phyloP scores from a whole-genome alignment of 2,329 filamentous ascomycete species.

The Penicillium freii region DNA sequence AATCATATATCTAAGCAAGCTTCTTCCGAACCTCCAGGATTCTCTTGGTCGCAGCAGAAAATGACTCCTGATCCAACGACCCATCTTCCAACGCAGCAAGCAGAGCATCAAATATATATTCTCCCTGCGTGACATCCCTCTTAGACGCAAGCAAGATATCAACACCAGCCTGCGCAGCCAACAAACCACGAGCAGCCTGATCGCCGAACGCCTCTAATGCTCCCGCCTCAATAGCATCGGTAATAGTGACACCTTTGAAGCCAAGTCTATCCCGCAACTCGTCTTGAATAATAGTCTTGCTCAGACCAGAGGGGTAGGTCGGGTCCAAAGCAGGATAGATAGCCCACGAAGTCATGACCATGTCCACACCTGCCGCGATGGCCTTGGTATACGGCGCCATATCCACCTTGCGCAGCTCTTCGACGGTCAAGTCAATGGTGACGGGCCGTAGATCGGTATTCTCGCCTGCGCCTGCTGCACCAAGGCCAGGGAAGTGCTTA shows the following conservation, averaged over 20 bases:
- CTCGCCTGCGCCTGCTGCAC: slow-evolving; percentile 20
- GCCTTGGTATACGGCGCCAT: slow-evolving; percentile 25
- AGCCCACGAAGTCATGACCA: slow-evolving; percentile 35
- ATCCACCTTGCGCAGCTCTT: slow-evolving; percentile 26
- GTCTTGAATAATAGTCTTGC: slow-evolving; percentile 24
- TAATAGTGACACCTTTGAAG: slow-evolving; percentile 32
- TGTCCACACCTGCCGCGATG: slow-evolving; percentile 28
- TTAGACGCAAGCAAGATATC: slow-evolving; percentile 32
- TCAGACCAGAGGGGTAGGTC: slow-evolving; percentile 27
- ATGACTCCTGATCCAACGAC: slow-evolving; percentile 9
- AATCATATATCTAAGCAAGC: slow-evolving; percentile 1
- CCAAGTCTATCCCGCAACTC: slow-evolving; percentile 27
- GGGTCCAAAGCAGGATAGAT: slow-evolving; percentile 30
- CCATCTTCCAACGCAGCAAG: slow-evolving; percentile 21
- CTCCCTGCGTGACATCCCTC: slow-evolving; percentile 31
- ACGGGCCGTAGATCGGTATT: slow-evolving; percentile 33
- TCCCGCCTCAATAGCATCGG: slow-evolving; percentile 32
- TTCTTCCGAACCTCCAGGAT: slow-evolving; percentile 18
- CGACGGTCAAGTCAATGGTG: slow-evolving; percentile 23
- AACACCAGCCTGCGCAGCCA: slow-evolving; percentile 31
- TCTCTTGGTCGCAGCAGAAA: slow-evolving; percentile 17
- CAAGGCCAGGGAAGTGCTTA: slow-evolving; percentile 36
- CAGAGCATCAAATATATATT: slow-evolving; percentile 23
- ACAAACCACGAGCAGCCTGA: slow-evolving; percentile 21
- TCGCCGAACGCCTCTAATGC: slow-evolving; percentile 24